These are phyloP conservation scores for Wilcoxina mikolae DNA, from an alignment of 495 filamentous ascomycete genomes.

Conservation along the genomic window DNA sequence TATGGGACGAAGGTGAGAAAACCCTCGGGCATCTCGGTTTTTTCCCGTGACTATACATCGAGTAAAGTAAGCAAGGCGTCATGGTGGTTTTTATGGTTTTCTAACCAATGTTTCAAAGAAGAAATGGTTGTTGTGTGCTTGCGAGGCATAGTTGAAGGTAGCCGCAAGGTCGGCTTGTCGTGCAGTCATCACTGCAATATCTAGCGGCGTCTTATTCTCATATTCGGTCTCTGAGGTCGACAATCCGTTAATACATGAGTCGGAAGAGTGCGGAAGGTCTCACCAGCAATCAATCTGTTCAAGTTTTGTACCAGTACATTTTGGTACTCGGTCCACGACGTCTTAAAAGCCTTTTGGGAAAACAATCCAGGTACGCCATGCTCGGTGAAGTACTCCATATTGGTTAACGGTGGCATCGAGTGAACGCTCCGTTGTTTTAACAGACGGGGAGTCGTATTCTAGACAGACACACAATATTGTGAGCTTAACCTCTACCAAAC, in stretches of 20 bases:
- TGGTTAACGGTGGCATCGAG: background rate
- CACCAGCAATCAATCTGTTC: slow-evolving; percentile 59
- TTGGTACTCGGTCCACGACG: slow-evolving; percentile 77
- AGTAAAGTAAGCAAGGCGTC: background rate
- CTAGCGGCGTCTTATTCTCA: slow-evolving; percentile 42
- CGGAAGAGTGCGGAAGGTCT: slow-evolving; percentile 3
- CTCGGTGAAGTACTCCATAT: slow-evolving; percentile 30
- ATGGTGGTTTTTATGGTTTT: background rate
- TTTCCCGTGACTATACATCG: slow-evolving; percentile 5
- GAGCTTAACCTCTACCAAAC: background rate
- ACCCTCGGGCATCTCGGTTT: slow-evolving; percentile 6
- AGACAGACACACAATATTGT: background rate
- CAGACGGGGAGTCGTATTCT: background rate
- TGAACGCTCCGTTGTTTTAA: background rate
- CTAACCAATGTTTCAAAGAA: slow-evolving; percentile 64
- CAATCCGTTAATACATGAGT: background rate
- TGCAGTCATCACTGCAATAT: slow-evolving; percentile 59
- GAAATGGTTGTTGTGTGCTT: slow-evolving; percentile 92
- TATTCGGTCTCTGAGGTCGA: slow-evolving; percentile 40
- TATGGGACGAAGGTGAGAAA: slow-evolving; percentile 13
- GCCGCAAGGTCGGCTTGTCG: slow-evolving; percentile 60
- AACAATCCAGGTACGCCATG: slow-evolving; percentile 56
- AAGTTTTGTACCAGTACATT: slow-evolving; percentile 53
- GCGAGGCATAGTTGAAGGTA: slow-evolving; percentile 87
- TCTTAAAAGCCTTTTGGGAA: slow-evolving; percentile 47